These are phyloP conservation scores for Neonectria faginata DNA, from an alignment of 2,329 filamentous ascomycete species.

Conservation along the genomic window DNA sequence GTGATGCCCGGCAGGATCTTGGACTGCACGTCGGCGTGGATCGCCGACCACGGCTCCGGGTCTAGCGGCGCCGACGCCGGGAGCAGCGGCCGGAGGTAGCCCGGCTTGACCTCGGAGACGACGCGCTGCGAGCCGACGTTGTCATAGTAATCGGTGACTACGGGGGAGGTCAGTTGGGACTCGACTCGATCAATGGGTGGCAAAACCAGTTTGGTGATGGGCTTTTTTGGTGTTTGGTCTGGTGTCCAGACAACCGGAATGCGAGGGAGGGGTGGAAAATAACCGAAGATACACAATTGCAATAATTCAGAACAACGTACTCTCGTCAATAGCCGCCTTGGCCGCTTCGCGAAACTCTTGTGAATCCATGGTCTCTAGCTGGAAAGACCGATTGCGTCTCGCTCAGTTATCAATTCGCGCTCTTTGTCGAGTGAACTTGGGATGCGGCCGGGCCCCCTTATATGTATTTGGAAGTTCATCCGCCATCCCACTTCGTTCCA, in stretches of 20 bases:
- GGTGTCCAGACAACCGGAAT: constrained; percentile 8
- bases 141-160: constrained; percentile 88
- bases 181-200: not conserved
- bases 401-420: not conserved
- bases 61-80: constrained; percentile 73
- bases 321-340: constrained; percentile 83
- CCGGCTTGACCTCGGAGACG: constrained; percentile 81
- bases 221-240: constrained; percentile 13
- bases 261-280: constrained; percentile 16
- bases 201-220: constrained; percentile 9
- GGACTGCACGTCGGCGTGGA: constrained; percentile 83
- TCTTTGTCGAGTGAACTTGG: constrained; percentile 4
- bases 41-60: constrained; percentile 80
- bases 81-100: constrained; percentile 85
- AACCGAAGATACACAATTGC: not conserved
- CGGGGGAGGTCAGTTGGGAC: not conserved
- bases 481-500: not conserved
- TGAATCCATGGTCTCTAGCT: constrained; percentile 72
- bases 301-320: constrained; percentile 60
- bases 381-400: not conserved
- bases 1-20: constrained; percentile 94
- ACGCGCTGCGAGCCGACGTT: constrained; percentile 77
- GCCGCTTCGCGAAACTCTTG: constrained; percentile 82
- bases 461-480: not conserved
- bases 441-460: constrained; percentile 6